Evolutionary conservation across 1,284 basidiomycete species (phyloP).

Genomic region (Psilocybe mexicana): DNA sequence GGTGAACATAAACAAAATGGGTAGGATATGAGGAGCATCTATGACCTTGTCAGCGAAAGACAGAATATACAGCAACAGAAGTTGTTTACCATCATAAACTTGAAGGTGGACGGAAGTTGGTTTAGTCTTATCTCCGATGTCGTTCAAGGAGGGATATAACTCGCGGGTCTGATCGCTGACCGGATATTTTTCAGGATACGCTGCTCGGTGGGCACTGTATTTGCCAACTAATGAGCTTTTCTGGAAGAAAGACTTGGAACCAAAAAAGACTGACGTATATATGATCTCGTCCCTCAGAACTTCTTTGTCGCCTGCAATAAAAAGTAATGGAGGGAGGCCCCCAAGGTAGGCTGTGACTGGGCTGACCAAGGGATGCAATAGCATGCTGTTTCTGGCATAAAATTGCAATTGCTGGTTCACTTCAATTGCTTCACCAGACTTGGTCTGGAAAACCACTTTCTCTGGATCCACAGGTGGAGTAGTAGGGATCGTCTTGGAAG

Average conservation of each 20-base stretch:
- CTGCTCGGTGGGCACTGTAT: constrained; percentile 88
- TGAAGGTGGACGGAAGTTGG: constrained; percentile 93
- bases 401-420: constrained; percentile 82
- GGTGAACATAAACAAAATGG: constrained; percentile 81
- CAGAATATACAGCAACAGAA: not conserved
- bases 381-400: constrained; percentile 84
- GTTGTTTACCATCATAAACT: constrained; percentile 67
- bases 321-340: constrained; percentile 84
- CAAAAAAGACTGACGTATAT: constrained; percentile 62
- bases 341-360: constrained; percentile 85
- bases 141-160: constrained; percentile 66
- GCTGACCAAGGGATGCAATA: constrained; percentile 86
- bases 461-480: constrained; percentile 36
- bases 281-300: constrained; percentile 92
- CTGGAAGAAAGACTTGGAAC: not conserved
- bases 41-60: constrained; percentile 3
- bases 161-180: constrained; percentile 58
- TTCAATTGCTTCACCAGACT: constrained; percentile 51
- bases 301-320: constrained; percentile 90
- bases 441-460: constrained; percentile 42
- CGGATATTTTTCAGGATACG: constrained; percentile 77
- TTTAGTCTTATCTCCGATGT: constrained; percentile 61
- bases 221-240: not conserved
- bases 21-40: constrained; percentile 78
- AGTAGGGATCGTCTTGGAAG: not conserved